phyloP scores from a whole-genome alignment of 345 rosid species.

The Eucalyptus guilfoylei region DNA sequence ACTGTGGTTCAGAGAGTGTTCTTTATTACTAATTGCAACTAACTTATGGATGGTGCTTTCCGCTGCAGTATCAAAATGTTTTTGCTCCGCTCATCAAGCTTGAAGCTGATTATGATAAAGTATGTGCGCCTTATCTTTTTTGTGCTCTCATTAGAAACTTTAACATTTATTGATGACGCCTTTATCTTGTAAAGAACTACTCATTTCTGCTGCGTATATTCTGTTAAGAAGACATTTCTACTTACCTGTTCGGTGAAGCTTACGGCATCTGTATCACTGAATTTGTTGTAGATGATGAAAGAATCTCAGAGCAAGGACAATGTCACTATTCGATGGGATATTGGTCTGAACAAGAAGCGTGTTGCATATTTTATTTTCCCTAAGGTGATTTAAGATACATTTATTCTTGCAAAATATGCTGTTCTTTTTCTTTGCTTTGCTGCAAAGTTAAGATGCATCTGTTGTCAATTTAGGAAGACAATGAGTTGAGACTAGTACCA shows the following conservation, averaged over 20 bases:
- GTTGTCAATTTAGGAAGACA: slow-evolving; percentile 67
- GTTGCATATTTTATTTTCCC: slow-evolving; percentile 94
- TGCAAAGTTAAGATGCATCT: not conserved
- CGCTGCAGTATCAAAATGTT: slow-evolving; percentile 96
- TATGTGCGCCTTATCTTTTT: slow-evolving; percentile 6
- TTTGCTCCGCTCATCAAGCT: slow-evolving; percentile 99
- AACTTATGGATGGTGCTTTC: slow-evolving; percentile 1
- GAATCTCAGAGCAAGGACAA: slow-evolving; percentile 99
- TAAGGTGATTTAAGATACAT: slow-evolving; percentile 37
- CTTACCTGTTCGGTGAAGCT: not conserved
- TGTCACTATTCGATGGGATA: slow-evolving; percentile 92
- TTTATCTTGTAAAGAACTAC: not conserved
- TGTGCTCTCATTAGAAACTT: not conserved
- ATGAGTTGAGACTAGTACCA: slow-evolving; percentile 92
- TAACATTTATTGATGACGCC: not conserved
- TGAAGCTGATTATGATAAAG: slow-evolving; percentile 99
- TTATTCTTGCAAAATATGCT: not conserved
- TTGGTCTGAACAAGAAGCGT: slow-evolving; percentile 96
- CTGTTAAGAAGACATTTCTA: not conserved
- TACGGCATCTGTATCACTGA: not conserved
- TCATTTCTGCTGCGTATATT: not conserved
- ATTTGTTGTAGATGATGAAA: slow-evolving; percentile 84
- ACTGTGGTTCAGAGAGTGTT: not conserved
- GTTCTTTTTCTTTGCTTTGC: not conserved
- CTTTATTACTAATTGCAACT: not conserved